Base-by-base conservation (phyloP, 208 protist species). In the Phytomonas francai region DNA sequence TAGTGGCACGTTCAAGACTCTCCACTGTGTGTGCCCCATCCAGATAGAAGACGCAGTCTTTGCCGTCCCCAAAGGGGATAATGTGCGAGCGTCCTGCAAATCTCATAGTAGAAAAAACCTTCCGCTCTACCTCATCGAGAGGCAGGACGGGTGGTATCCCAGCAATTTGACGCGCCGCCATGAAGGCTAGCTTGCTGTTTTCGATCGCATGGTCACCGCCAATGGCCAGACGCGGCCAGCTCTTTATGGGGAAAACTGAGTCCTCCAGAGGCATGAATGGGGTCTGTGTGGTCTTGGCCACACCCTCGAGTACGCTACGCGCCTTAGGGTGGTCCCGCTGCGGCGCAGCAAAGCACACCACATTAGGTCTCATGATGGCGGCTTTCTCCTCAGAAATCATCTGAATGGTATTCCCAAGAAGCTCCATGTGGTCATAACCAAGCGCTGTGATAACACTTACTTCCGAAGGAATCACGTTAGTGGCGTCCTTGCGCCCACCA, bases 351-450 rank as follows among this genome's bases (percentile, higher is more conserved):
- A 93, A 89, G 74, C 85, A 93, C 42, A 87, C 62, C 33, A 85
- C 76, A 34, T 78, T 73, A 22, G 76, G 70, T 79, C 97, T 98
- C 74, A 98, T 91, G 49, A 98, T 98, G 25, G 94, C 96, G 22
- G 89, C 90, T 83, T 98, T 98, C 72, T 98, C 91, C 0, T 34
- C 32, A 0, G 96, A 89, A 68, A 99, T 98, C 65, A 95, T 72
- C 65, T 86, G 74, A 28, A 98, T 74, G n/a, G 92, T 97, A 65
- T 98, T 68, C 9, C 97, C 97, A 19, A 99, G 85, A 9, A 98
- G 83, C 6, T 87, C 76, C 68, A 83, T 89, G 80, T 99, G 97
- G 63, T 99, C 97, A 29, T 89, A 83, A 36, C 90, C 95, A 14
- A 99, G 76, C 1, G 92, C 70, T 0, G 96, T 97, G 34, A 98